Percentiles rank a stretch among this genome's conserved stretches.
phyloP scores from a whole-genome alignment of 331 rosid genomes.

The Prunus yedoensis region DNA sequence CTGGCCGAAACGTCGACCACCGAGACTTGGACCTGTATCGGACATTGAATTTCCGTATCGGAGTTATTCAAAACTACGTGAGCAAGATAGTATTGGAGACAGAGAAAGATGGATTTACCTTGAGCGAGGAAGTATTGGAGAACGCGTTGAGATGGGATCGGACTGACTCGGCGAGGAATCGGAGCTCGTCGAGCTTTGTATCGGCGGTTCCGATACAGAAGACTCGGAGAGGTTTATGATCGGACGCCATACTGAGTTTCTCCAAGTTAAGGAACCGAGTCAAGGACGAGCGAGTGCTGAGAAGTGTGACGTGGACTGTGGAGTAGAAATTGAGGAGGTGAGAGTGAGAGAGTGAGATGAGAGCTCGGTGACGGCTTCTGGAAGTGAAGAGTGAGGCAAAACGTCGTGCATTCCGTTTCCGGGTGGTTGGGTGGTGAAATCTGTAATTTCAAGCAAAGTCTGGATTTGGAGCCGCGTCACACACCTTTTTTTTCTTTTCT shows the following conservation, averaged over 20 bases:
- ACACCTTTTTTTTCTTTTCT: not conserved
- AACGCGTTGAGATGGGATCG: constrained; percentile 59
- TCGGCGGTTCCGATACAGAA: constrained; percentile 82
- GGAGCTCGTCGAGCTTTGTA: constrained; percentile 81
- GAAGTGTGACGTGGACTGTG: not conserved
- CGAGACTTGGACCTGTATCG: constrained; percentile 47
- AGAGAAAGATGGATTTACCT: constrained; percentile 33
- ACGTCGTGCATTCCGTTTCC: not conserved
- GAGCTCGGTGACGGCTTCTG: not conserved
- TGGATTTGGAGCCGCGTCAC: not conserved
- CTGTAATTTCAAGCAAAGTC: not conserved
- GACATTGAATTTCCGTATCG: constrained; percentile 10
- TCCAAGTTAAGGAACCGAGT: not conserved
- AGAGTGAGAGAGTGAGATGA: not conserved
- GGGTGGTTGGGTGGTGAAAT: not conserved
- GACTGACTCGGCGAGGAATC: constrained; percentile 59
- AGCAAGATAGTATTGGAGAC: not conserved
- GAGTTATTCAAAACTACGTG: not conserved
- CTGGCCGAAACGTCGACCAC: constrained; percentile 74
- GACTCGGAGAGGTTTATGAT: constrained; percentile 35
- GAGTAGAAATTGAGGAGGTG: not conserved
- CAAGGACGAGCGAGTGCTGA: not conserved
- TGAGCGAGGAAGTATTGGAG: constrained; percentile 39
- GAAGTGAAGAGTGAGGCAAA: not conserved
- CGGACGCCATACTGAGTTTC: constrained; percentile 27